Evolutionary conservation across 768 basidiomycete species (phyloP).

Genomic region (Suillus bovinus): DNA sequence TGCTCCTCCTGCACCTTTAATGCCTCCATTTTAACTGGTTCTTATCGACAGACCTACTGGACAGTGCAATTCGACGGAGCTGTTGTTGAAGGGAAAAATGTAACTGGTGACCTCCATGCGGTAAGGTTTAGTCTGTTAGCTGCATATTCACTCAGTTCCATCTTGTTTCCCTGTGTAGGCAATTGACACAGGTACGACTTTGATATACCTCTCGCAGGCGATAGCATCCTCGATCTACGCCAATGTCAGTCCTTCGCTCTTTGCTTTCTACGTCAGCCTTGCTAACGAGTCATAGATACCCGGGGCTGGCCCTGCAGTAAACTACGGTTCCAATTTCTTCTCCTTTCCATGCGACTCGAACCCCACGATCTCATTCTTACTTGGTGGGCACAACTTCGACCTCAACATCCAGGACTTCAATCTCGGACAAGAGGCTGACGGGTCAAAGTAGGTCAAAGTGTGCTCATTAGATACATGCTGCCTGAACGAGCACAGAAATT

Average conservation of each 20-base stretch:
- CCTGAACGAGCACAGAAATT: constrained; percentile 37
- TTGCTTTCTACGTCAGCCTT: background rate
- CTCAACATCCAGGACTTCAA: constrained; percentile 56
- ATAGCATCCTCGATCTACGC: constrained; percentile 49
- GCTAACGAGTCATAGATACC: constrained; percentile 44
- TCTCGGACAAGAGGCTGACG: constrained; percentile 41
- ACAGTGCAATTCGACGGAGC: constrained; percentile 50
- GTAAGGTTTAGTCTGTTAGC: constrained; percentile 19
- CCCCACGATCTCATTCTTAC: constrained; percentile 41
- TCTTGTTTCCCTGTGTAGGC: constrained; percentile 41
- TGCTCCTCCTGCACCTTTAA: background rate
- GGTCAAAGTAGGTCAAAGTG: constrained; percentile 30
- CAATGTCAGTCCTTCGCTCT: constrained; percentile 29
- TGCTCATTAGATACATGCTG: background rate
- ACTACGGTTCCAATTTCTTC: constrained; percentile 53
- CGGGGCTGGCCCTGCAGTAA: constrained; percentile 38
- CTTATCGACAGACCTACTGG: constrained; percentile 58
- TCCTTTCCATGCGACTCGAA: constrained; percentile 50
- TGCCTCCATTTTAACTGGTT: background rate
- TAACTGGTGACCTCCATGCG: constrained; percentile 6
- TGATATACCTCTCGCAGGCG: constrained; percentile 55
- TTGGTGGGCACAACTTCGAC: constrained; percentile 42
- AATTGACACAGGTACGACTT: constrained; percentile 67
- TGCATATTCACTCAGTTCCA: constrained; percentile 1
- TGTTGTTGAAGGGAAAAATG: constrained; percentile 31